phyloP scores from a whole-genome alignment of 306 rosid species.

The Senna tora region DNA sequence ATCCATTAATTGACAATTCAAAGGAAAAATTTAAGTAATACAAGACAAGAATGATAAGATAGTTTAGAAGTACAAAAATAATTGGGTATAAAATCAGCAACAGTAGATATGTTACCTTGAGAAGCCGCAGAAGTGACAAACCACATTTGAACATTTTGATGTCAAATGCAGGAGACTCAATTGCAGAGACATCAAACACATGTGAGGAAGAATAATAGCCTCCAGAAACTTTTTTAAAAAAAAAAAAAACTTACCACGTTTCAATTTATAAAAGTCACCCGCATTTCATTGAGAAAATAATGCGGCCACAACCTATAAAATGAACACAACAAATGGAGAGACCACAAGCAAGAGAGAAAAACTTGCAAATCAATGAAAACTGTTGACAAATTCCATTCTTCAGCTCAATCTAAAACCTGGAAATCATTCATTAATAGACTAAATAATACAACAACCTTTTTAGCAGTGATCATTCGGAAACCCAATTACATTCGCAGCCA shows the following conservation, averaged over 20 bases:
- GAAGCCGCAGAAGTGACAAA: background rate
- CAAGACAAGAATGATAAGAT: background rate
- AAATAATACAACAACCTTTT: background rate
- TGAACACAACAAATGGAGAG: background rate
- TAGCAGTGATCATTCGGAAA: background rate
- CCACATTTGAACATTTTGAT: background rate
- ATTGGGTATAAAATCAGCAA: background rate
- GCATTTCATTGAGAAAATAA: background rate
- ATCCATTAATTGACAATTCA: background rate
- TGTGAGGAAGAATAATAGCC: background rate
- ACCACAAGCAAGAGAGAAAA: background rate
- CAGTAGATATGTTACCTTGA: background rate
- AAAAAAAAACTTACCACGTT: background rate
- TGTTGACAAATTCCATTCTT: background rate
- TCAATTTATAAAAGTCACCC: background rate
- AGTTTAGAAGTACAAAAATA: background rate
- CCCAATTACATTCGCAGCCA: background rate
- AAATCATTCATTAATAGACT: background rate
- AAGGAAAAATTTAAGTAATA: background rate
- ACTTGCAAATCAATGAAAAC: background rate
- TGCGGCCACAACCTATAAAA: background rate
- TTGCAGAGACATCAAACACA: background rate
- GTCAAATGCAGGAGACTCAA: background rate
- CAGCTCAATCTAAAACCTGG: slow-evolving; percentile 1
- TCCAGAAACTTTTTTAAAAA: too few relatives aligned